These are phyloP conservation scores for Cutaneotrichosporon cavernicola DNA, from an alignment of 1,284 basidiomycete genomes.

Conservation along the genomic window DNA sequence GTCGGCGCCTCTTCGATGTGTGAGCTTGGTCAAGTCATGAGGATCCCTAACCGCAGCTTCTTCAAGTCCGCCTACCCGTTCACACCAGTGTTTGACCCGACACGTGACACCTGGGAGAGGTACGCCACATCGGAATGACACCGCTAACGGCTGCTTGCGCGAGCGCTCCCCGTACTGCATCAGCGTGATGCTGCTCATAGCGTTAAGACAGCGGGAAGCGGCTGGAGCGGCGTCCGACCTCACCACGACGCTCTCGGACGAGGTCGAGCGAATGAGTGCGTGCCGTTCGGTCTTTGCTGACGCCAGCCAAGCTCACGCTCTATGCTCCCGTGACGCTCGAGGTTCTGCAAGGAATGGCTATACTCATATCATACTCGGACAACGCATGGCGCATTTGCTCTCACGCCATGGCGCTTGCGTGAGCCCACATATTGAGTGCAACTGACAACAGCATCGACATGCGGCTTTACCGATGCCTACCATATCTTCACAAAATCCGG, in stretches of 20 bases:
- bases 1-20: conserved; percentile 24
- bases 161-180: conserved; percentile 34
- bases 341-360: conserved; percentile 31
- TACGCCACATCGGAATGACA: conserved; percentile 5
- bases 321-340: conserved; percentile 36
- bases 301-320: conserved; percentile 28
- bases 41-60: conserved; percentile 24
- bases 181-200: conserved; percentile 32
- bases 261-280: conserved; percentile 19
- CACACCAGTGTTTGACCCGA: conserved; percentile 36
- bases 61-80: conserved; percentile 34
- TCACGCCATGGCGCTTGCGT: conserved; percentile 37
- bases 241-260: conserved; percentile 10
- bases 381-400: conserved; percentile 38
- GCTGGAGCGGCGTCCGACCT: conserved; percentile 22
- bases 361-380: conserved; percentile 16
- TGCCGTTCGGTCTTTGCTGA: neutral
- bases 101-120: conserved; percentile 35
- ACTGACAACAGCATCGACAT: conserved; percentile 29
- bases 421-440: neutral
- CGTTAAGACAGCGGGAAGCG: conserved; percentile 18
- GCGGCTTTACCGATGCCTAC: conserved; percentile 36
- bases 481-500: conserved; percentile 30
- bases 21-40: conserved; percentile 12
- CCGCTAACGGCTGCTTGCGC: conserved; percentile 23